Conservation (phyloP, 2,329 filamentous ascomycete species). For the Grosmannia huntii region DNA sequence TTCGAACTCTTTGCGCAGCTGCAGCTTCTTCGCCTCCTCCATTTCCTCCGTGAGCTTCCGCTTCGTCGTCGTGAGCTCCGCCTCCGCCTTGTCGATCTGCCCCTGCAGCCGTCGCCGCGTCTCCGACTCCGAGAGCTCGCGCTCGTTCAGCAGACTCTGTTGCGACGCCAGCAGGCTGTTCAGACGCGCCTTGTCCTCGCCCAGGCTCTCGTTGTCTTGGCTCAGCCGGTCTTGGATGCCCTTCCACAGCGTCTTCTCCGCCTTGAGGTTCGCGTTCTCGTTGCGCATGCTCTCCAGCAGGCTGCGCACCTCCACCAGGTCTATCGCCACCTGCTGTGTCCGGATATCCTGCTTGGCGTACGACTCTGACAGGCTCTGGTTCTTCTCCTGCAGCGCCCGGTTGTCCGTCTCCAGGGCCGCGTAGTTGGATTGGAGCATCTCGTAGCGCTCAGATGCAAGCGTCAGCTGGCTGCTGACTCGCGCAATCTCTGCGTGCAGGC, state of each 20-base stretch:
- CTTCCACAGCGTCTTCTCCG: constrained; percentile 90
- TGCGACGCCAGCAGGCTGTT: constrained; percentile 74
- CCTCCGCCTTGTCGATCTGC: constrained; percentile 66
- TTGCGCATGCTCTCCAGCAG: constrained; percentile 77
- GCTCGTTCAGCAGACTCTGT: constrained; percentile 84
- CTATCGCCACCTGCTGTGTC: constrained; percentile 84
- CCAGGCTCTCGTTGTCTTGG: constrained; percentile 74
- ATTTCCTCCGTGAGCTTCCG: constrained; percentile 71
- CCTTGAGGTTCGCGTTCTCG: constrained; percentile 85
- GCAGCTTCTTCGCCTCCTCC: constrained; percentile 72
- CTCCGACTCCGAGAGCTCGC: constrained; percentile 73
- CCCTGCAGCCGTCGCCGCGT: constrained; percentile 65
- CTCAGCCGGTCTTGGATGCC: constrained; percentile 79
- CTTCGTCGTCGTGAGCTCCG: constrained; percentile 65
- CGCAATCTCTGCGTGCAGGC: constrained; percentile 70
- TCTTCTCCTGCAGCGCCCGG: constrained; percentile 71
- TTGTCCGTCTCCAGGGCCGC: constrained; percentile 76
- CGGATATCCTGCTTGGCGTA: constrained; percentile 82
- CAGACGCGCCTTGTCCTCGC: constrained; percentile 73
- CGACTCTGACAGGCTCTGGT: constrained; percentile 62
- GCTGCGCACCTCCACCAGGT: constrained; percentile 75
- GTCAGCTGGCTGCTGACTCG: constrained; percentile 69
- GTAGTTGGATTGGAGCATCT: constrained; percentile 84
- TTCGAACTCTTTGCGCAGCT: constrained; percentile 81
- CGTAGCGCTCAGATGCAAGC: constrained; percentile 70